A percentile compares a stretch with the other conserved stretches of the same genome.
Conservation (phyloP, 495 filamentous ascomycete genomes). For the Coniosporium apollinis region DNA sequence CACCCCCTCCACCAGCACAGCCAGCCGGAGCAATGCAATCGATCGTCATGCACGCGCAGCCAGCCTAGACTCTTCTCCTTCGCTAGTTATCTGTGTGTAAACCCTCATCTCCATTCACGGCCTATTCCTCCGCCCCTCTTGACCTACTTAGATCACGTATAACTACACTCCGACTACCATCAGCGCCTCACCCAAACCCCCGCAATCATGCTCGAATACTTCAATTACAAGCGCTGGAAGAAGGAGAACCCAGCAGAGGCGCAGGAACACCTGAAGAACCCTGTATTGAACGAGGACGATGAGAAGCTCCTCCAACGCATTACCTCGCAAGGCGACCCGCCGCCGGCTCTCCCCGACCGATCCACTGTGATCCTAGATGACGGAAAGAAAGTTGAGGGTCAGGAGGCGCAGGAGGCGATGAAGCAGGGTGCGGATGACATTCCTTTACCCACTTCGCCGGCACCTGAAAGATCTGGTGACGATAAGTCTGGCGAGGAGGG, state of each 20-base stretch:
- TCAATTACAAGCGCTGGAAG: constrained; percentile 15
- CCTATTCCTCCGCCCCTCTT: too few species aligned
- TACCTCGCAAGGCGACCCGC: constrained; percentile 14
- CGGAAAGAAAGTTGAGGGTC: constrained; percentile 12
- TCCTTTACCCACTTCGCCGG: constrained; percentile 14
- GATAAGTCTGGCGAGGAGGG: constrained; percentile 1
- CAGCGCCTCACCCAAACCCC: neutral
- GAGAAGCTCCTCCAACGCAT: constrained; percentile 22
- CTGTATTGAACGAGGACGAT: constrained; percentile 23
- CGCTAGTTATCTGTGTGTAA: too few species aligned
- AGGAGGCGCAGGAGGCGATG: constrained; percentile 10
- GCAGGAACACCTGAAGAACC: constrained; percentile 13
- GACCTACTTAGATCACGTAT: too few species aligned
- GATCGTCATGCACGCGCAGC: too few species aligned
- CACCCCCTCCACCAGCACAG: too few species aligned
- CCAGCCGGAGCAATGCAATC: too few species aligned
- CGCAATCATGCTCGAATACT: constrained; percentile 16
- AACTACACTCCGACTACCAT: too few species aligned
- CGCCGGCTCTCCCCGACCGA: constrained; percentile 11
- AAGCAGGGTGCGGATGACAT: constrained; percentile 12
- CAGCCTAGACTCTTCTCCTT: too few species aligned
- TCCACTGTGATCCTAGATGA: constrained; percentile 13
- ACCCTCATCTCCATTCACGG: too few species aligned
- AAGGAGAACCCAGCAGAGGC: constrained; percentile 12
- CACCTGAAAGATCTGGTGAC: too few species aligned